Conservation (phyloP, 192 early-diverging fungal genomes). For the Coemansia sp. region DNA sequence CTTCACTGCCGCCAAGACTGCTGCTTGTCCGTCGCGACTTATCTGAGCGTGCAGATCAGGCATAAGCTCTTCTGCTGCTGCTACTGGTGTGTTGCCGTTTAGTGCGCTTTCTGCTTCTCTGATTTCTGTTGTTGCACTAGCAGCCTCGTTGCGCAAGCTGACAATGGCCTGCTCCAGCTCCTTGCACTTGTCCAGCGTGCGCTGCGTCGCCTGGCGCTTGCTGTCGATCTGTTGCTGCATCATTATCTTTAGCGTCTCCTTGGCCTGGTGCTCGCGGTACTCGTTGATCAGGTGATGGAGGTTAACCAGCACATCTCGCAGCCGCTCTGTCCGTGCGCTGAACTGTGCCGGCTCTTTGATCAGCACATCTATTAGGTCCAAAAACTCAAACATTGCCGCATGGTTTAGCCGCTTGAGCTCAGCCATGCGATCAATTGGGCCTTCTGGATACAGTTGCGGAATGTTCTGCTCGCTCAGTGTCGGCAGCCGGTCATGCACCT, state of each 20-base stretch:
- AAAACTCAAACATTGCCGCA: constrained; percentile 63
- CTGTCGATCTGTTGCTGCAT: constrained; percentile 64
- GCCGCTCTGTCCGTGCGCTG: constrained; percentile 59
- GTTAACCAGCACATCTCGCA: constrained; percentile 71
- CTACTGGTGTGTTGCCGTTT: neutral
- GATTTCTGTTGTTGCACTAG: constrained; percentile 9
- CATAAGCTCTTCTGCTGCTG: neutral
- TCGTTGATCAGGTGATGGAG: constrained; percentile 84
- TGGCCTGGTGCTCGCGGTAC: constrained; percentile 75
- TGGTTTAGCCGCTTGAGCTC: constrained; percentile 67
- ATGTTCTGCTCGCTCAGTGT: constrained; percentile 62
- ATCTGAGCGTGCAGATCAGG: neutral
- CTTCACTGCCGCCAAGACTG: no score
- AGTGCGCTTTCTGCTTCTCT: neutral
- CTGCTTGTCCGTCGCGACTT: no score
- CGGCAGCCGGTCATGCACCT: constrained; percentile 58
- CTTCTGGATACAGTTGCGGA: constrained; percentile 64
- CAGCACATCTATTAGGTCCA: constrained; percentile 67
- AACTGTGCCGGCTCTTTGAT: constrained; percentile 57
- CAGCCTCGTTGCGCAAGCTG: constrained; percentile 23
- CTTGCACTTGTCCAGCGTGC: constrained; percentile 22
- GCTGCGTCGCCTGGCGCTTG: constrained; percentile 24
- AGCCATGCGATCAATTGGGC: constrained; percentile 61
- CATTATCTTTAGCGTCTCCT: constrained; percentile 66
- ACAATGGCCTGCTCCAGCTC: constrained; percentile 23